Base-by-base conservation (phyloP, 164 flowering plant species). In the Berberis vulgaris region DNA sequence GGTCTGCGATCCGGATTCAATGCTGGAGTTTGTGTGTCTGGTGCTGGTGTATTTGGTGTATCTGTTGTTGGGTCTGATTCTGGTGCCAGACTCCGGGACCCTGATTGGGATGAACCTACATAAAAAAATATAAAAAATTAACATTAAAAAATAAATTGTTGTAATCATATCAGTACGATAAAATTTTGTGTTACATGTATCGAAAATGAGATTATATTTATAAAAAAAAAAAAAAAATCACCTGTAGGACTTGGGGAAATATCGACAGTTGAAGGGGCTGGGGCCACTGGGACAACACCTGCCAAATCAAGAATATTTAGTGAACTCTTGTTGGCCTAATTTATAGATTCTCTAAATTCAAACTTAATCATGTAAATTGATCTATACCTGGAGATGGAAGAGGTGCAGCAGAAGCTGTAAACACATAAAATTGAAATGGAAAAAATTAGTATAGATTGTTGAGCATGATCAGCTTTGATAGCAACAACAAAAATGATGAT, bases 351-450 rank as follows among this genome's bases (percentile, higher is more conserved):
- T 26, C 26, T 26, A 26, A 26, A 26, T 26, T 26, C 26, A 26
- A 26, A 26, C 26, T 26, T 26, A 26, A 26, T 26, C 26, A 26
- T 26, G 26, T 26, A 26, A 26, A 26, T 26, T 26, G 26, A 26
- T 26, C 26, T 26, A 43, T 82, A 86, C 91, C 91, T 79, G 92
- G 95, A 77, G 97, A 78, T 38, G 97, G 82, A 62, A 80, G 65
- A 47, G 97, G 93, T 59, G 89, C 64, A 12, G 73, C 83, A 43
- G 85, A 8, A 10, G 86, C 91, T 86, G 86, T 74, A 81, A 75
- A 65, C 6, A 0, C 11, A 47, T 39, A 41, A 7, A 60, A 1
- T 39, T 9, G 4, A 60, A 1, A 59, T 41, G 41, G 26, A 26
- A 10, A 44, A 10, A 7, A 12, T 61, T 54, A 77, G 59, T 43